phyloP scores from a whole-genome alignment of 768 basidiomycete genomes.

The Naganishia vaughanmartiniae region DNA sequence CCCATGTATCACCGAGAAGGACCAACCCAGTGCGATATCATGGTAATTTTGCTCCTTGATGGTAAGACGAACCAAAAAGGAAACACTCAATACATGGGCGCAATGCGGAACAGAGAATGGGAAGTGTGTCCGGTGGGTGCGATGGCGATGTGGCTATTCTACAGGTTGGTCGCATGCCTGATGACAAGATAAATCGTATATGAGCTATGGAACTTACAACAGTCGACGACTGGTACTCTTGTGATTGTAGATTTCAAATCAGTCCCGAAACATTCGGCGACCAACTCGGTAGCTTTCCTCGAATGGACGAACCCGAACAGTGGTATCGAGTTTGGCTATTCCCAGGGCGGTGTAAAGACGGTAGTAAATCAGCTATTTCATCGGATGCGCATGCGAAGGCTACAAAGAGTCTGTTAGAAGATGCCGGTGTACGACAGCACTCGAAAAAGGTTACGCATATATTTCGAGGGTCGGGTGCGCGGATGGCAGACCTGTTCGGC shows the following conservation, averaged over 20 bases:
- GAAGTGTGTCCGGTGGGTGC: constrained; percentile 13
- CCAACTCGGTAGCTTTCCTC: background rate
- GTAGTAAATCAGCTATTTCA: background rate
- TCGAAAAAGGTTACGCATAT: constrained; percentile 8
- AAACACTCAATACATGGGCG: background rate
- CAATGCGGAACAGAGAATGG: constrained; percentile 1
- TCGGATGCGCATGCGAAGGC: background rate
- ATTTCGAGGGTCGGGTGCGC: background rate
- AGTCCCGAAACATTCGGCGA: constrained; percentile 4
- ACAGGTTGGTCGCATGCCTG: background rate
- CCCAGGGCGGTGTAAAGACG: background rate
- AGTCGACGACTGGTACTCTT: background rate
- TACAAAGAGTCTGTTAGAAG: background rate
- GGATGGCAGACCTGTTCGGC: constrained; percentile 1
- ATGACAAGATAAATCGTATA: background rate
- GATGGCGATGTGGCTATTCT: background rate
- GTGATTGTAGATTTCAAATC: background rate
- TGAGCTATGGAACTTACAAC: background rate
- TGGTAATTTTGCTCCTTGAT: background rate
- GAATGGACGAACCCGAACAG: background rate
- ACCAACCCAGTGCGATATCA: constrained; percentile 1
- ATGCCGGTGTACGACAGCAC: background rate
- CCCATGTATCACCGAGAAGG: background rate
- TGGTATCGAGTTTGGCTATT: background rate
- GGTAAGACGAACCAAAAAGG: constrained; percentile 15